phyloP scores from a whole-genome alignment of 2,329 filamentous ascomycete species.

The Moelleriella libera region DNA sequence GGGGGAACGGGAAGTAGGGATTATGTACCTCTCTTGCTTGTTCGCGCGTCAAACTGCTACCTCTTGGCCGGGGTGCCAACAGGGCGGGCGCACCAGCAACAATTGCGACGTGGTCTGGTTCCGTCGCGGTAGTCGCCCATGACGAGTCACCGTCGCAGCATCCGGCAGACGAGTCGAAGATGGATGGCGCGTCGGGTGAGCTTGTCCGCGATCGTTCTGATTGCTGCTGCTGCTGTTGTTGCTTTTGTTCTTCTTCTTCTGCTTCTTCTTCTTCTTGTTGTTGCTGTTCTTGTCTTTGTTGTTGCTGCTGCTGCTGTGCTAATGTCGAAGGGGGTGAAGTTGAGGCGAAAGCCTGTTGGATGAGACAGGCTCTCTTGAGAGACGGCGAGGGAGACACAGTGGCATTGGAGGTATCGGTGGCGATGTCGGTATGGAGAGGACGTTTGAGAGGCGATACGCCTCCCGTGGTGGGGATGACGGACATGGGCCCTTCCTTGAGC shows the following conservation, averaged over 20 bases:
- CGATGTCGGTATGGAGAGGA: conserved; percentile 8
- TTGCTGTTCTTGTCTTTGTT: too few species aligned
- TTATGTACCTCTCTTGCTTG: conserved; percentile 34
- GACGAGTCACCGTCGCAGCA: conserved; percentile 31
- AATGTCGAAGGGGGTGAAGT: too few species aligned
- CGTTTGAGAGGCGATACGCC: conserved; percentile 6
- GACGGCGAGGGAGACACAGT: conserved; percentile 10
- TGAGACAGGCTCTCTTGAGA: conserved; percentile 11
- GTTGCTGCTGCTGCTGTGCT: too few species aligned
- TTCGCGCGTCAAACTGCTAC: conserved; percentile 29
- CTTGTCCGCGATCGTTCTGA: conserved; percentile 12
- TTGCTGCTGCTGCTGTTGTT: background rate
- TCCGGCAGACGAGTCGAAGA: conserved; percentile 31
- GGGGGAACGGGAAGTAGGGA: too few species aligned
- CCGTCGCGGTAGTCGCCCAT: conserved; percentile 34
- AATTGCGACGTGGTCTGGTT: conserved; percentile 22
- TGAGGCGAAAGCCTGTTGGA: background rate
- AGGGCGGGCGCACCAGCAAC: conserved; percentile 1
- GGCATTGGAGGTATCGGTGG: conserved; percentile 11
- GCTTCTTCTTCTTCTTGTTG: too few species aligned
- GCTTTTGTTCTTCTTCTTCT: too few species aligned
- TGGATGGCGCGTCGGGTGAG: conserved; percentile 29
- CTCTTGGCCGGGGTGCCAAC: conserved; percentile 2
- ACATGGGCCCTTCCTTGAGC: conserved; percentile 3
- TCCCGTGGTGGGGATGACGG: conserved; percentile 1